A percentile compares a stretch with the other conserved stretches of the same genome.
Evolutionary conservation across 1,284 basidiomycete genomes (phyloP).

Genomic region (Cerrena zonata): DNA sequence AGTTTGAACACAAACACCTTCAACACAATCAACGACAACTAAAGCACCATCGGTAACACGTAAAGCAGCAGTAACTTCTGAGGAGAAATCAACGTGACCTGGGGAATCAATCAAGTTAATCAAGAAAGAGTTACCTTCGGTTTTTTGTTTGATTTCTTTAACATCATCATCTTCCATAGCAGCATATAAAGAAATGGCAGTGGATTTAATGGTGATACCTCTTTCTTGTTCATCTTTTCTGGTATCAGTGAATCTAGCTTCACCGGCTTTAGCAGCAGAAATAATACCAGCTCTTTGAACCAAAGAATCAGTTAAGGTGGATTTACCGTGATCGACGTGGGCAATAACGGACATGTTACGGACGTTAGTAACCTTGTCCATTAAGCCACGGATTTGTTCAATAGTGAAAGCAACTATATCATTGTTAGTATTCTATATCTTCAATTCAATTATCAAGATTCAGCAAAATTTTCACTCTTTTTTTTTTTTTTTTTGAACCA

Average conservation of each 20-base stretch:
- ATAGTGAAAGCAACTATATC: conserved; percentile 14
- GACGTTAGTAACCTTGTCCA: conserved; percentile 89
- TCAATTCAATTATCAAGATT: too few relatives aligned
- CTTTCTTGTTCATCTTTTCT: conserved; percentile 98
- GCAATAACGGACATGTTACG: conserved; percentile 99
- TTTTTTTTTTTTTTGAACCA: too few relatives aligned
- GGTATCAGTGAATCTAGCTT: conserved; percentile 97
- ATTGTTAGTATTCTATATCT: not conserved
- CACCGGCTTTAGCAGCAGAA: conserved; percentile 90
- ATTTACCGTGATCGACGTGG: conserved; percentile 99
- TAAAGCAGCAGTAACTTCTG: conserved; percentile 98
- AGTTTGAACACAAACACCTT: conserved; percentile 99
- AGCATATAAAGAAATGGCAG: conserved; percentile 99
- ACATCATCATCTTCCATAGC: conserved; percentile 89
- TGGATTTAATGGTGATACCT: conserved; percentile 99
- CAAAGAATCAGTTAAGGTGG: conserved; percentile 96
- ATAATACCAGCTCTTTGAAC: conserved; percentile 99
- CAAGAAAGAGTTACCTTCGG: conserved; percentile 82
- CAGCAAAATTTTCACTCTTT: too few relatives aligned
- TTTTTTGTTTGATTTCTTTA: conserved; percentile 85
- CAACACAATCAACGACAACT: conserved; percentile 98
- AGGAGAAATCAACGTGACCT: conserved; percentile 99
- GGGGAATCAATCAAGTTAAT: conserved; percentile 99
- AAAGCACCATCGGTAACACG: conserved; percentile 98
- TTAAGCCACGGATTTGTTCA: conserved; percentile 87